Conservation (phyloP, 208 protist species). For the Acanthamoeba comandoni region DNA sequence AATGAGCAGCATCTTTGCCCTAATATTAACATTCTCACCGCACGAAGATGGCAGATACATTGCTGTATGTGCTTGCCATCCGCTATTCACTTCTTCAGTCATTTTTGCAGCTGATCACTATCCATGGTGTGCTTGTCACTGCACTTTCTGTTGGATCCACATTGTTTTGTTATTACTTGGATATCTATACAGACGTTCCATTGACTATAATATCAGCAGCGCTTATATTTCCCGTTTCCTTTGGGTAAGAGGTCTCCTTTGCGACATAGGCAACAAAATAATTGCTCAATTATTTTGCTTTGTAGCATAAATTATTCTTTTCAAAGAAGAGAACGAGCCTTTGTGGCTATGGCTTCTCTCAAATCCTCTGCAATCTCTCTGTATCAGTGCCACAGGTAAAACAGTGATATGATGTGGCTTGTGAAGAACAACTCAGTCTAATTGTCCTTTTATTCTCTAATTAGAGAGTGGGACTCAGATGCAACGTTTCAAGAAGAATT, state of each 20-base stretch:
- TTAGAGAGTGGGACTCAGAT: constrained; percentile 47
- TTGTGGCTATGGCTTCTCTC: constrained; percentile 50
- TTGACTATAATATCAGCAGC: constrained; percentile 6
- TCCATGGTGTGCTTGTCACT: constrained; percentile 29
- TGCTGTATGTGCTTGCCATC: constrained; percentile 12
- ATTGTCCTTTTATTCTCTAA: neutral
- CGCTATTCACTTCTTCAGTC: neutral
- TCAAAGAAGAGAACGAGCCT: constrained; percentile 32
- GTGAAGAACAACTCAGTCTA: no score
- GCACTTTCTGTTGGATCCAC: constrained; percentile 13
- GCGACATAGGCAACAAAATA: neutral
- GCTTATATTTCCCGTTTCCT: constrained; percentile 53
- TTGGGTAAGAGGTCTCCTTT: constrained; percentile 4
- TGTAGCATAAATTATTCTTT: constrained; percentile 46
- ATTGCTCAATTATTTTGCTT: neutral
- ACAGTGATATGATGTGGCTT: neutral
- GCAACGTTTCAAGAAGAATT: constrained; percentile 36
- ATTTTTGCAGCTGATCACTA: constrained; percentile 21
- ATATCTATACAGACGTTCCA: constrained; percentile 37
- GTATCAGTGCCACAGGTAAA: constrained; percentile 41
- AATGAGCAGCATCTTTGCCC: no score
- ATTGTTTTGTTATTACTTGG: constrained; percentile 37
- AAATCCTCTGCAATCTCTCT: constrained; percentile 57
- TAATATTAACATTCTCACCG: neutral
- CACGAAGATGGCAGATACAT: neutral